Percentiles rank a stretch among this genome's conserved stretches.
These are phyloP conservation scores for Erysimum pusillum DNA, from an alignment of 441 rosid species.

Conservation along the genomic window DNA sequence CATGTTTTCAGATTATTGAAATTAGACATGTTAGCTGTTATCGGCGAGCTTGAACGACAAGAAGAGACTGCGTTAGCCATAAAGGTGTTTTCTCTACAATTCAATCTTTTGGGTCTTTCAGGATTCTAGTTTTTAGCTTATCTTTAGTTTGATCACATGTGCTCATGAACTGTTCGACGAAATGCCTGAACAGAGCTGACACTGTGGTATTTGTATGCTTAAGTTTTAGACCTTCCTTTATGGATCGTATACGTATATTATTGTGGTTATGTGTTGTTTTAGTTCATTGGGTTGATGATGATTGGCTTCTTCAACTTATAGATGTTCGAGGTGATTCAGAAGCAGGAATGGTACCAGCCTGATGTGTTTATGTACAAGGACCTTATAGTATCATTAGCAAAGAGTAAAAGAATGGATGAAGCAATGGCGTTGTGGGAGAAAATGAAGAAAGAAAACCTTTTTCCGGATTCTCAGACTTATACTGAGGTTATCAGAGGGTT, in stretches of 20 bases:
- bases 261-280: slow-evolving; percentile 18
- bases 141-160: slow-evolving; percentile 5
- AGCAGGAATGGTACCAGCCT: slow-evolving; percentile 88
- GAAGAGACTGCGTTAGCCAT: slow-evolving; percentile 75
- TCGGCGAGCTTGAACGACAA: slow-evolving; percentile 89
- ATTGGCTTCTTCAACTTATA: slow-evolving; percentile 48
- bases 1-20: slow-evolving; percentile 85
- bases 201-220: neutral
- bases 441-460: slow-evolving; percentile 77
- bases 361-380: slow-evolving; percentile 93
- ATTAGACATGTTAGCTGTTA: slow-evolving; percentile 82
- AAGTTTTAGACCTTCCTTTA: neutral
- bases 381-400: slow-evolving; percentile 74
- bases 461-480: slow-evolving; percentile 92
- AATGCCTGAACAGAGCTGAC: slow-evolving; percentile 50
- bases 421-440: slow-evolving; percentile 84
- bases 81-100: slow-evolving; percentile 54
- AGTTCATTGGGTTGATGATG: slow-evolving; percentile 13
- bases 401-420: slow-evolving; percentile 78
- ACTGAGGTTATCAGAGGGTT: slow-evolving; percentile 89
- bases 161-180: slow-evolving; percentile 55
- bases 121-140: neutral
- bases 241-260: neutral
- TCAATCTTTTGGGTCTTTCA: neutral
- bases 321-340: slow-evolving; percentile 78